phyloP scores from a whole-genome alignment of 164 flowering plant genomes.

The Macadamia integrifolia region DNA sequence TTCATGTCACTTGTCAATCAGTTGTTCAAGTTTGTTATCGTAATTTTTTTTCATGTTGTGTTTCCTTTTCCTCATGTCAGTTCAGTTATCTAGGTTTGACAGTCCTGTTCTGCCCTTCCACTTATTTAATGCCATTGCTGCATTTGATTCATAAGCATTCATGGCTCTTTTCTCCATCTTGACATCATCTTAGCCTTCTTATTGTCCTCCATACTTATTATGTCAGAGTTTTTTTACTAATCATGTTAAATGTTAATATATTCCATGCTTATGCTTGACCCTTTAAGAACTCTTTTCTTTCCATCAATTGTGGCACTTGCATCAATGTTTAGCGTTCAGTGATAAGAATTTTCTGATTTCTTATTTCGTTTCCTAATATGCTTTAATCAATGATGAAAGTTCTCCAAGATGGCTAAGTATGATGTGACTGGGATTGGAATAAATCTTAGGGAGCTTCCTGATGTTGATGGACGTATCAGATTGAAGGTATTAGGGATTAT shows the following conservation, averaged over 20 bases:
- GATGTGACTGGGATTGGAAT: constrained; percentile 95
- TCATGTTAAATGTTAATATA: neutral
- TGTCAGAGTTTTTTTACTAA: no score
- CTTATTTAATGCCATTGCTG: neutral
- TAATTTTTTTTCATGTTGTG: neutral
- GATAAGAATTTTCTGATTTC: constrained; percentile 23
- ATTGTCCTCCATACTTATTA: no score
- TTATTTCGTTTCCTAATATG: constrained; percentile 32
- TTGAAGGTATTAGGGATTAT: constrained; percentile 82
- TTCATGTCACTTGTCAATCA: no score
- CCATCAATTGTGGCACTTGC: neutral
- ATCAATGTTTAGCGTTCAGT: constrained; percentile 20
- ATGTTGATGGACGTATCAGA: constrained; percentile 53
- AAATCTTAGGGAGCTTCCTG: constrained; percentile 82
- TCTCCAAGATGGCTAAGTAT: constrained; percentile 94
- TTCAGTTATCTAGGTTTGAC: no score
- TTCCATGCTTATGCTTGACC: neutral
- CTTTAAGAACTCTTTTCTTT: neutral
- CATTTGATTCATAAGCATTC: no score
- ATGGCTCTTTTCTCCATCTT: no score
- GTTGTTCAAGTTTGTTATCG: no score
- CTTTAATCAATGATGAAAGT: constrained; percentile 48
- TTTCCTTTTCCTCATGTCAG: neutral
- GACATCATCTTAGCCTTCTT: no score
- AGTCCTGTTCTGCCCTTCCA: no score